phyloP scores from a whole-genome alignment of 164 flowering plant genomes.

The Kingdonia uniflora region DNA sequence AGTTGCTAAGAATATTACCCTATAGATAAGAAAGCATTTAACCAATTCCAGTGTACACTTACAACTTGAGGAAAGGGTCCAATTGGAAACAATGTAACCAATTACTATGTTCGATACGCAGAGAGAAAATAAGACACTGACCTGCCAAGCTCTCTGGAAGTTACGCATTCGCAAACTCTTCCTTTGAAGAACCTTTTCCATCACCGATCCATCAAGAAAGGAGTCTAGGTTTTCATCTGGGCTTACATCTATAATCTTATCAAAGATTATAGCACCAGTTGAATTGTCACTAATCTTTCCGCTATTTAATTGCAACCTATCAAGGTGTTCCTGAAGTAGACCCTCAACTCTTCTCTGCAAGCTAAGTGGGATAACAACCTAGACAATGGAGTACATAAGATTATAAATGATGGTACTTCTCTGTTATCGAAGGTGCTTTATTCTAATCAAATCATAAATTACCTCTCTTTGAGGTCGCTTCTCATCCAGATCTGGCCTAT shows the following conservation, averaged over 20 bases:
- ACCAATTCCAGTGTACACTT: too few relatives aligned
- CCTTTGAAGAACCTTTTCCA: conserved; percentile 94
- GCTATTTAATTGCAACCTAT: conserved; percentile 46
- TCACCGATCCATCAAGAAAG: conserved; percentile 67
- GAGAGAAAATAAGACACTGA: conserved; percentile 3
- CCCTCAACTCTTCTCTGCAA: conserved; percentile 97
- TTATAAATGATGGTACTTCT: neutral
- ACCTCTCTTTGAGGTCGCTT: conserved; percentile 99
- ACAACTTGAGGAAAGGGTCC: neutral
- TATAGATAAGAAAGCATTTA: too few relatives aligned
- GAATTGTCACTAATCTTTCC: conserved; percentile 25
- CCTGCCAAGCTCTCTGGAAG: conserved; percentile 89
- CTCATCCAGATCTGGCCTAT: conserved; percentile 94
- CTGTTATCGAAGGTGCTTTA: neutral
- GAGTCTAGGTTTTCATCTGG: conserved; percentile 43
- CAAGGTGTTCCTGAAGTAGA: conserved; percentile 89
- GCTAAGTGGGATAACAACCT: conserved; percentile 91
- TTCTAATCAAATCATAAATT: conserved; percentile 5
- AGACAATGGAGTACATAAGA: conserved; percentile 6
- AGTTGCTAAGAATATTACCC: too few relatives aligned
- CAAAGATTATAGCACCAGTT: conserved; percentile 13
- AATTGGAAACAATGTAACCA: too few relatives aligned
- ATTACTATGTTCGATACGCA: too few relatives aligned
- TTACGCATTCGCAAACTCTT: conserved; percentile 84
- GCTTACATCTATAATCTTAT: conserved; percentile 27